phyloP scores from a whole-genome alignment of 768 basidiomycete genomes.

The Boletus patriciae region DNA sequence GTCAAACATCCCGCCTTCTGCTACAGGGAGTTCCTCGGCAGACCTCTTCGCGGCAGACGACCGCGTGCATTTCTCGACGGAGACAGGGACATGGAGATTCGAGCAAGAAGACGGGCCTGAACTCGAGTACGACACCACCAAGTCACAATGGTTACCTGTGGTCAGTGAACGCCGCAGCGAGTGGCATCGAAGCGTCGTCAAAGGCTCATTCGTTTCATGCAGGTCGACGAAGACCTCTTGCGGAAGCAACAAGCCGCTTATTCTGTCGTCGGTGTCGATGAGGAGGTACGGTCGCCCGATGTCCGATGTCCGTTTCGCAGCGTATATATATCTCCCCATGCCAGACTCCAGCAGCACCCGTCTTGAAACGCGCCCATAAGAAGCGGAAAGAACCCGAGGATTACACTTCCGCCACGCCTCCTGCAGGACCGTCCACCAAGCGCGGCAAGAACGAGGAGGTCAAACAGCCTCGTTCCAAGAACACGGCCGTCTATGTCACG shows the following conservation, averaged over 20 bases:
- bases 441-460: constrained; percentile 61
- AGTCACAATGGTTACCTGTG: constrained; percentile 79
- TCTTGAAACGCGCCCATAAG: constrained; percentile 75
- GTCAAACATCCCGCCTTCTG: constrained; percentile 43
- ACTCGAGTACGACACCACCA: constrained; percentile 79
- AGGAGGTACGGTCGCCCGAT: constrained; percentile 60
- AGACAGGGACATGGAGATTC: constrained; percentile 77
- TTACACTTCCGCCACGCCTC: constrained; percentile 58
- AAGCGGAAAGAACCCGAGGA: constrained; percentile 77
- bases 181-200: not conserved
- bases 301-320: constrained; percentile 20
- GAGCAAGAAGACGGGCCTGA: constrained; percentile 91
- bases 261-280: constrained; percentile 89
- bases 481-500: constrained; percentile 90
- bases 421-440: constrained; percentile 60
- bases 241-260: constrained; percentile 95
- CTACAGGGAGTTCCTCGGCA: constrained; percentile 51
- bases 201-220: constrained; percentile 8
- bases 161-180: constrained; percentile 46
- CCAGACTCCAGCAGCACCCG: constrained; percentile 85
- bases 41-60: constrained; percentile 77
- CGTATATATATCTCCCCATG: constrained; percentile 23
- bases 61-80: constrained; percentile 76
- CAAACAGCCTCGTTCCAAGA: constrained; percentile 68
- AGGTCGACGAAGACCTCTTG: constrained; percentile 87